Base-by-base conservation (phyloP, 768 basidiomycete species). In the Strobilomyces echinocephalus region DNA sequence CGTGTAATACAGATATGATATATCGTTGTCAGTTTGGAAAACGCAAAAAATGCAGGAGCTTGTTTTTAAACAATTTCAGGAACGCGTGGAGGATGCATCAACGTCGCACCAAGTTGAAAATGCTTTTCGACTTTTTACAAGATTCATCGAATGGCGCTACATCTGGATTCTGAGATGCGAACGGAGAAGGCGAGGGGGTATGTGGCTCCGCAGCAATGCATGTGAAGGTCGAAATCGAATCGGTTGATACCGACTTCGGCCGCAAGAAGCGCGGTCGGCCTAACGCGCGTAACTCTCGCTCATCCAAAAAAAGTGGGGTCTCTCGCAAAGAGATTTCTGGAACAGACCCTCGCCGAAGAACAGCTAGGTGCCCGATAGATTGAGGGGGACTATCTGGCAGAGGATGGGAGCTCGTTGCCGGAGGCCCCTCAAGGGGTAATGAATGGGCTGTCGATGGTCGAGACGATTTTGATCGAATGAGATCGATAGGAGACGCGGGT, bases 201-300 rank as follows among this genome's bases (percentile, higher is more conserved):
- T 58, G 49, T 33, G 41, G 28, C 38, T 59, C 60, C 12, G 41
- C 35, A 43, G 65, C 21, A 36, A 43, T 46, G 16, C 55, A 47
- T 42, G 46, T 43, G 8, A 67, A 53, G 3, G 69, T 70, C n/a
- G 79, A 74, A 10, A 80, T 67, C 7, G 81, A 81, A 55, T 84
- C 84, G 0, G 77, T 73, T 5, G 84, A 85, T 50, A 77, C 70
- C 7, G 81, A 82, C 62, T 79, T 80, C 9, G 73, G 64, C 50
- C 77, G 79, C 26, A 71, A 56, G 44, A 63, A 63, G 21, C 69
- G 69, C 33, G 56, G 55, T 46, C 56, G 56, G 45, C 47, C 53
- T 43, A 49, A 57, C 31, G 60, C 55, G 51, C 56, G 63, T 46
- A 61, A 58, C 36, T 47, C 52, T 43, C 53, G 66, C 50, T 55